A percentile compares a stretch with the other conserved stretches of the same genome.
Evolutionary conservation across 148 eudicot species (phyloP).

Genomic region (Chenopodium formosanum): DNA sequence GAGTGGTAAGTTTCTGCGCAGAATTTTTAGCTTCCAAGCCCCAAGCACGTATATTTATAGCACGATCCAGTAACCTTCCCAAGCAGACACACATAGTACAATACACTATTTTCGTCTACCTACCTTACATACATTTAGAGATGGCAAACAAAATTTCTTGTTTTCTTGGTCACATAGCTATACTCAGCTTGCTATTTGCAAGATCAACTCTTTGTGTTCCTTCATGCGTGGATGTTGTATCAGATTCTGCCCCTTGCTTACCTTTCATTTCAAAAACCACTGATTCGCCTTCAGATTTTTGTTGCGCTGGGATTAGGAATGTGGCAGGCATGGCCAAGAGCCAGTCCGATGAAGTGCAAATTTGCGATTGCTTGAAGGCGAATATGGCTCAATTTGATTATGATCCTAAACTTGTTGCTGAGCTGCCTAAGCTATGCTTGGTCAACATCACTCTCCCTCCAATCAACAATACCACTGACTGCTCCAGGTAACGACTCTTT

Average conservation of each 20-base stretch:
- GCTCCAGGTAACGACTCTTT: slow-evolving; percentile 26
- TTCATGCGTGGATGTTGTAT: slow-evolving; percentile 10
- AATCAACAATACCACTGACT: slow-evolving; percentile 20
- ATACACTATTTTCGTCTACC: neutral
- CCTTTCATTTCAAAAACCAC: slow-evolving; percentile 18
- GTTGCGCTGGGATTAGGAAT: slow-evolving; percentile 31
- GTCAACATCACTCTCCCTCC: slow-evolving; percentile 21
- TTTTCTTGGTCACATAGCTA: slow-evolving; percentile 11
- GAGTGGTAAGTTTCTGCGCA: neutral
- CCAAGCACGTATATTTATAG: neutral
- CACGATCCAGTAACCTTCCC: neutral
- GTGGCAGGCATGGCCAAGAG: slow-evolving; percentile 20
- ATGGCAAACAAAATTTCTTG: slow-evolving; percentile 18
- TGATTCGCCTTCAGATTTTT: slow-evolving; percentile 21
- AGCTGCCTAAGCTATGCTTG: slow-evolving; percentile 10
- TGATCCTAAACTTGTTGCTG: slow-evolving; percentile 20
- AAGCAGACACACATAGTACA: slow-evolving; percentile 1
- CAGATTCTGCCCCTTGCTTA: slow-evolving; percentile 24
- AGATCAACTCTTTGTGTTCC: neutral
- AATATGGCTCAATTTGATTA: slow-evolving; percentile 6
- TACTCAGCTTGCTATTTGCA: slow-evolving; percentile 15
- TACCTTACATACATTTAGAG: neutral
- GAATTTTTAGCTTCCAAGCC: neutral
- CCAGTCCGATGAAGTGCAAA: slow-evolving; percentile 14
- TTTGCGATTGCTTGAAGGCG: slow-evolving; percentile 35